These are phyloP conservation scores for Narthecium ossifragum DNA, from an alignment of 106 monocot species.

Conservation along the genomic window DNA sequence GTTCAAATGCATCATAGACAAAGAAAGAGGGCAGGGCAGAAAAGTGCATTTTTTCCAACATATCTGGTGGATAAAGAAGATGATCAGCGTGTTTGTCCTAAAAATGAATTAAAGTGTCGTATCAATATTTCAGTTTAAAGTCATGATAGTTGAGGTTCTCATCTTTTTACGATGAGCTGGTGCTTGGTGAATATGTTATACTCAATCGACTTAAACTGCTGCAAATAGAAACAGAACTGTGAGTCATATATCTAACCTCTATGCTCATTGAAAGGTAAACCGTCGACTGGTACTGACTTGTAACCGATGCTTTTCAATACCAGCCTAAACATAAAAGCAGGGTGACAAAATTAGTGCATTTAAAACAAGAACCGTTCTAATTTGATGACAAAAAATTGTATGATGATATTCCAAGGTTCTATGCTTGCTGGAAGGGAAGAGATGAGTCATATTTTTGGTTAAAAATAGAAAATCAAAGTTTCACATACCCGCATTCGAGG, in stretches of 20 bases:
- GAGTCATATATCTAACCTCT: slow-evolving; percentile 43
- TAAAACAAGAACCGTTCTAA: too few species aligned
- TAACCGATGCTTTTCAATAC: slow-evolving; percentile 97
- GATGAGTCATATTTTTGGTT: too few species aligned
- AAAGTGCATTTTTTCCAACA: too few species aligned
- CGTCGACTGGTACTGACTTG: slow-evolving; percentile 83
- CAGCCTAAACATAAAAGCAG: slow-evolving; percentile 46
- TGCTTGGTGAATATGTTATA: not conserved
- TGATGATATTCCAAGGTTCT: too few species aligned
- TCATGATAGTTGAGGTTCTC: not conserved
- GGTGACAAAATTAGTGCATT: too few species aligned
- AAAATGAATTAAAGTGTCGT: too few species aligned
- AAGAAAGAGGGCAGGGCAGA: not conserved
- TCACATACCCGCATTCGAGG: slow-evolving; percentile 29
- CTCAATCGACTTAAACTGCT: not conserved
- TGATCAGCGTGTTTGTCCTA: too few species aligned
- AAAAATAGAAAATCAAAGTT: too few species aligned
- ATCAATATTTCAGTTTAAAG: too few species aligned
- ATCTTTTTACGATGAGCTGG: not conserved
- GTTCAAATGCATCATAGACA: not conserved
- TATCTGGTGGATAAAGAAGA: not conserved
- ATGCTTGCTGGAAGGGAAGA: too few species aligned
- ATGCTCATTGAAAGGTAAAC: slow-evolving; percentile 66
- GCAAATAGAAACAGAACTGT: not conserved
- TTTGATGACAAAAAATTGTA: too few species aligned